Conservation (phyloP, 495 filamentous ascomycete species). For the Chaetomidium leptoderma region DNA sequence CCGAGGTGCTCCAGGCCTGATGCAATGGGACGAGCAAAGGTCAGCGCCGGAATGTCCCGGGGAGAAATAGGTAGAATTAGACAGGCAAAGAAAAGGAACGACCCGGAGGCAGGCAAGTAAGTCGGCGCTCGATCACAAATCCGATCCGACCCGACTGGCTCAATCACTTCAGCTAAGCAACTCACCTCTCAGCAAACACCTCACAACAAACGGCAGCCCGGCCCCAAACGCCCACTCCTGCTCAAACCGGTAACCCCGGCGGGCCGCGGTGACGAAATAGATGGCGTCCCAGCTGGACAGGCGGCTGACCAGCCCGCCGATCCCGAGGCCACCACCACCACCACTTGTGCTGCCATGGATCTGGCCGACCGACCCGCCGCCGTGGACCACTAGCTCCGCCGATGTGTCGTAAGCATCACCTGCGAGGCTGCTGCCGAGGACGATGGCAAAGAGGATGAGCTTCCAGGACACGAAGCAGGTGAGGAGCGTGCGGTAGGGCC, state of each 20-base stretch:
- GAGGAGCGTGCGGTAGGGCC: constrained; percentile 33
- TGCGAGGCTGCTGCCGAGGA: constrained; percentile 50
- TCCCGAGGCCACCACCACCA: constrained; percentile 36
- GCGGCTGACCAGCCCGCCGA: constrained; percentile 37
- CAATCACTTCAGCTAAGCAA: not conserved
- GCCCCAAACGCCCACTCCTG: constrained; percentile 96
- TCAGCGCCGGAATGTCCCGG: not conserved
- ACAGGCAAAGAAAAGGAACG: too few species aligned
- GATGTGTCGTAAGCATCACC: constrained; percentile 89
- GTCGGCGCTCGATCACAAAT: too few species aligned
- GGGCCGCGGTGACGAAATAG: constrained; percentile 69
- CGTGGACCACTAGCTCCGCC: constrained; percentile 48
- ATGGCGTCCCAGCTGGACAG: constrained; percentile 89
- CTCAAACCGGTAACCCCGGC: constrained; percentile 75
- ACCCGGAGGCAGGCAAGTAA: too few species aligned
- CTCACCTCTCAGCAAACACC: constrained; percentile 31
- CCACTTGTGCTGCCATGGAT: constrained; percentile 55
- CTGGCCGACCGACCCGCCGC: constrained; percentile 37
- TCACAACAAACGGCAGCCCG: constrained; percentile 56
- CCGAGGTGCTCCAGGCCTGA: constrained; percentile 14
- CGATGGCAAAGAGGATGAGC: constrained; percentile 59
- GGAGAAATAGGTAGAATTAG: not conserved
- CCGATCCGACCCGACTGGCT: too few species aligned
- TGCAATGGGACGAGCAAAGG: not conserved
- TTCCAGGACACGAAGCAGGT: constrained; percentile 64